Evolutionary conservation across 108 stramenopile genomes (phyloP), one percentile per base, ranked within the genome.

Genomic region (Skeletonema potamos): DNA sequence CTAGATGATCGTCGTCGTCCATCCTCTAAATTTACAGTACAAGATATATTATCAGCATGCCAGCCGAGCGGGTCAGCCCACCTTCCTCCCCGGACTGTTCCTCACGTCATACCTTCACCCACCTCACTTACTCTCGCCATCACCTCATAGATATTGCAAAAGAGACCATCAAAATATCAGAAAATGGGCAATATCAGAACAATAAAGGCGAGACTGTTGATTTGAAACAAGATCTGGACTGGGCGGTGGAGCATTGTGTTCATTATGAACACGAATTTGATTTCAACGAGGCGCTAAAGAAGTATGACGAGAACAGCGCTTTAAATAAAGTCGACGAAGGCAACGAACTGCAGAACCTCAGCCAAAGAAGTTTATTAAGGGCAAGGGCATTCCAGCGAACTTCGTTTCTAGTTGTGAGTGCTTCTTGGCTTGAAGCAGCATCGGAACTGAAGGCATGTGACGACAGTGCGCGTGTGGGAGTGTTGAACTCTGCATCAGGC

Each of bases 401-500:
- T 26, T 71, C 70, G 56, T 72, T 81, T 65, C 61, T 75, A n/a
- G 72, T 74, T 15, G 80, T 72, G 22, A 65, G 63, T 22, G 70
- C 80, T 48, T 74, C 73, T 10, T 75, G 73, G 73, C 69, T 81
- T 12, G 80, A 73, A 32, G 56, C 80, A 28, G 73, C 72, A 6
- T 66, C 71, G n/a, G 62, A 81, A 69, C 64, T 74, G 6, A 27
- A 72, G 7, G 22, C 29, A 13, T 75, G 70, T 20, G 43, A 73
- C 44, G 54, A 75, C 59, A 43, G 32, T 33, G 61, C 36, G 10
- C 59, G 75, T 12, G 72, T 84, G 17, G 84, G 74, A 12, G 72
- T 84, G 1, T 60, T 84, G 5, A 82, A 84, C 46, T 84, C 84
- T 2, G 84, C 80, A 4, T 73, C 71, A 3, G 73, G 73, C 7